These are phyloP conservation scores for Cryphonectria japonica DNA, from an alignment of 2,329 filamentous ascomycete species.

Conservation along the genomic window DNA sequence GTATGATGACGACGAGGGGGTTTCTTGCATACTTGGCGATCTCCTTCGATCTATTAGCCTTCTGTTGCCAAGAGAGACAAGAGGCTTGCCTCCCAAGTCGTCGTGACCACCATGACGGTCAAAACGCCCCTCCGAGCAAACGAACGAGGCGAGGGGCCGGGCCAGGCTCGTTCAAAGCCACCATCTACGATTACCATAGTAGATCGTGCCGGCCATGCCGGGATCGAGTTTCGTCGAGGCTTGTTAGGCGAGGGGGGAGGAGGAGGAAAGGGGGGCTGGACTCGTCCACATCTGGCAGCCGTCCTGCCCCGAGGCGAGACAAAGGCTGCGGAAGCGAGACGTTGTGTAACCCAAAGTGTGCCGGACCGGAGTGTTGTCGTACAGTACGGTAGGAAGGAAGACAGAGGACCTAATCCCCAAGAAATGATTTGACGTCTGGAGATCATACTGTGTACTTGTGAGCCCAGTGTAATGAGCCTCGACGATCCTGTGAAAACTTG, in stretches of 20 bases:
- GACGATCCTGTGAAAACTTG: not conserved
- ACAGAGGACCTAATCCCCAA: not conserved
- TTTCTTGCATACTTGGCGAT: not conserved
- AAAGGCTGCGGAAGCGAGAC: slow-evolving; percentile 13
- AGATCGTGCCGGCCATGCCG: not conserved
- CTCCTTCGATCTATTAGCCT: slow-evolving; percentile 2
- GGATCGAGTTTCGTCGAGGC: slow-evolving; percentile 1
- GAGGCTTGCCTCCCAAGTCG: not conserved
- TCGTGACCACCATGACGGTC: not conserved
- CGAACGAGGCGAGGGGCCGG: no score
- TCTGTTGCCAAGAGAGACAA: slow-evolving; percentile 8
- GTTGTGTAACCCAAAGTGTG: slow-evolving; percentile 14
- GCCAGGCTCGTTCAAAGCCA: not conserved
- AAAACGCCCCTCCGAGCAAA: not conserved
- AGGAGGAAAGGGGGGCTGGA: not conserved
- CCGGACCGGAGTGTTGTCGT: slow-evolving; percentile 9
- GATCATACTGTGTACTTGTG: not conserved
- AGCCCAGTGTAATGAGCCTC: not conserved
- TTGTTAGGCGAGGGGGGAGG: not conserved
- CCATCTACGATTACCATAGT: not conserved
- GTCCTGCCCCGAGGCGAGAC: not conserved
- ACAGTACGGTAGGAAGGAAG: not conserved
- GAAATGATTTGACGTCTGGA: not conserved
- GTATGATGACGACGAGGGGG: slow-evolving; percentile 18
- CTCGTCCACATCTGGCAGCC: not conserved